phyloP scores from a whole-genome alignment of 352 stramenopile genomes.

The Globisporangium okanoganense region DNA sequence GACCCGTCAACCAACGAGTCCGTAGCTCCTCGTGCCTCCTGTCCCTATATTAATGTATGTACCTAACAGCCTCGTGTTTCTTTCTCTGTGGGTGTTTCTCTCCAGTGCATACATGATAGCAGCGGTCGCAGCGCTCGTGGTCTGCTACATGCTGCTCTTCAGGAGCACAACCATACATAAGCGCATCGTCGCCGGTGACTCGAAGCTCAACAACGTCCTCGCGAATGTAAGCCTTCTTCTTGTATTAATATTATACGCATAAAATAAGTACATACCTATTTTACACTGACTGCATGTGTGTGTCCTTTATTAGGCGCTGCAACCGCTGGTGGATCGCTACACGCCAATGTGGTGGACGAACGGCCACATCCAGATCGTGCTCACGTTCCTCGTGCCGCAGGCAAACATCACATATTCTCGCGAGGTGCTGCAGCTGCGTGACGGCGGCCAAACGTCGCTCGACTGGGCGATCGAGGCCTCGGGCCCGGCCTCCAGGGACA shows the following conservation, averaged over 20 bases:
- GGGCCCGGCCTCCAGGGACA: background rate
- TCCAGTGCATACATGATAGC: background rate
- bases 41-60: background rate
- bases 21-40: background rate
- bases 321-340: constrained; percentile 47
- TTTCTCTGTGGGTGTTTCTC: background rate
- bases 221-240: background rate
- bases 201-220: constrained; percentile 10
- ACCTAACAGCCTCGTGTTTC: background rate
- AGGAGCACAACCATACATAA: background rate
- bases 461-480: constrained; percentile 56
- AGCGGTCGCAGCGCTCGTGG: constrained; percentile 1
- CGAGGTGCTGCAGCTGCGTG: constrained; percentile 47
- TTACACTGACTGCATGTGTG: background rate
- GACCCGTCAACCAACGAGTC: constrained; percentile 1
- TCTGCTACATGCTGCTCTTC: constrained; percentile 4
- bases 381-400: constrained; percentile 72
- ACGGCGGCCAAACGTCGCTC: constrained; percentile 60
- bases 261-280: background rate
- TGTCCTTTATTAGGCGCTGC: constrained; percentile 16
- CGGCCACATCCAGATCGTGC: constrained; percentile 58
- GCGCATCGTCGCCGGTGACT: constrained; percentile 11
- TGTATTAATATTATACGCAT: background rate
- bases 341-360: constrained; percentile 75
- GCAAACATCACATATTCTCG: constrained; percentile 43